Percentiles rank a stretch among this genome's conserved stretches.
Conservation (phyloP, 2,329 filamentous ascomycete species). For the Teratosphaeria zuluensis region DNA sequence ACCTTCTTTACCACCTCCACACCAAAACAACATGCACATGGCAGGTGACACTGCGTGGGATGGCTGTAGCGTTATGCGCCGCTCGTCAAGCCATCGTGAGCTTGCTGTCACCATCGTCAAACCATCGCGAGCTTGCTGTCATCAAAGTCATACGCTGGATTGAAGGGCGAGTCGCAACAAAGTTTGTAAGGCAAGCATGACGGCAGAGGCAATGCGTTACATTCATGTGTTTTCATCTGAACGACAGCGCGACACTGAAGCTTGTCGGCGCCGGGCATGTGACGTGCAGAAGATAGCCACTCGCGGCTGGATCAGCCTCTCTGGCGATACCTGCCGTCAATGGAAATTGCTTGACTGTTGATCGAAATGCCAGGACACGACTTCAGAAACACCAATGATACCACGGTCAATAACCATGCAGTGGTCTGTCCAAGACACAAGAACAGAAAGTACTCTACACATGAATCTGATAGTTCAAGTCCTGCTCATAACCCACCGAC, state of each 20-base stretch:
- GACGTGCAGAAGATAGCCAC: background rate
- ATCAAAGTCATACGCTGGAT: too few species aligned
- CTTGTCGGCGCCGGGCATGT: background rate
- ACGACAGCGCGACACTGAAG: background rate
- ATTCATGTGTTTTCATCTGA: background rate
- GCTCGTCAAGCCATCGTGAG: background rate
- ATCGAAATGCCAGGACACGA: background rate
- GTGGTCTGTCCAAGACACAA: background rate
- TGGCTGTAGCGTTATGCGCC: background rate
- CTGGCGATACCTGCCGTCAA: background rate
- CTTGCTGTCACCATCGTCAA: background rate
- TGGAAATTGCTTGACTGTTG: background rate
- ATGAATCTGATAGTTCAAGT: constrained; percentile 27
- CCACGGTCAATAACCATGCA: background rate
- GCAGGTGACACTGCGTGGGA: background rate
- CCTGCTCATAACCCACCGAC: constrained; percentile 31
- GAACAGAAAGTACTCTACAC: background rate
- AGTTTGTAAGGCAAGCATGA: too few species aligned
- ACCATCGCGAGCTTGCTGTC: too few species aligned
- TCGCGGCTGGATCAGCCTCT: background rate
- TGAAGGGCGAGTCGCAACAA: too few species aligned
- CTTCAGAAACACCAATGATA: background rate
- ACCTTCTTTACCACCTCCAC: background rate
- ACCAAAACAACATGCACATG: background rate
- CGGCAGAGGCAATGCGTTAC: too few species aligned